Base-by-base conservation (phyloP, 148 eudicot genomes). In the Camellia granthamiana region DNA sequence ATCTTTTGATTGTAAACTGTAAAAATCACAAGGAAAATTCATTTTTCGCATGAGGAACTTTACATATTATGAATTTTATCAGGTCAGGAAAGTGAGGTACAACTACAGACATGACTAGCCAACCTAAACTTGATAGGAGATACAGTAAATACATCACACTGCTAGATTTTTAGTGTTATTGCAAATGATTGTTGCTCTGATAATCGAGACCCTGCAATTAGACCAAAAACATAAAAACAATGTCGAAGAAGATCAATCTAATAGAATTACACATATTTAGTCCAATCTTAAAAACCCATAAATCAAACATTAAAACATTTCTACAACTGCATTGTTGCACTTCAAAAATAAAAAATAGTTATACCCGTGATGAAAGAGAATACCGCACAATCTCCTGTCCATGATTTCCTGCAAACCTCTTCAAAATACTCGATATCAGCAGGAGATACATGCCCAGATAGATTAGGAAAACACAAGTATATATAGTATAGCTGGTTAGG, bases 321-420 rank as follows among this genome's bases (percentile, higher is more conserved):
- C 3, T 70, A 70, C 74, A 70, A 56, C 74, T 38, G 10, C 15
- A 18, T 11, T 47, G 74, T 70, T 18, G 41, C 56, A 47, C 16
- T 30, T 30, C 38, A 3, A 18, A 58, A 8, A 13, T 16, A 18
- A 5, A 74, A 19, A 14, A 14, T 7, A 7, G 6, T 75, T 47
- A 43, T 75, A 85, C 90, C 88, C 73, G 82, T 23, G 8, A 56
- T 76, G 77, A 85, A 87, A 41, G 83, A 84, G 69, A 83, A 88
- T 12, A 88, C 78, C n/a, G 90, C 88, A 76, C 84, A 85, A 64
- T 88, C 83, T 51, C 84, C 83, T 12, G 52, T 85, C 84, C 88
- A 85, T 9, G 71, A 56, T 30, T 81, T 81, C 51, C 83, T 86
- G 18, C 86, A 79, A 60, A 83, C 75, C 52, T 88, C 88, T 21